A percentile compares a stretch with the other conserved stretches of the same genome.
Conservation (phyloP, 306 rosid genomes). For the Quercus glauca region DNA sequence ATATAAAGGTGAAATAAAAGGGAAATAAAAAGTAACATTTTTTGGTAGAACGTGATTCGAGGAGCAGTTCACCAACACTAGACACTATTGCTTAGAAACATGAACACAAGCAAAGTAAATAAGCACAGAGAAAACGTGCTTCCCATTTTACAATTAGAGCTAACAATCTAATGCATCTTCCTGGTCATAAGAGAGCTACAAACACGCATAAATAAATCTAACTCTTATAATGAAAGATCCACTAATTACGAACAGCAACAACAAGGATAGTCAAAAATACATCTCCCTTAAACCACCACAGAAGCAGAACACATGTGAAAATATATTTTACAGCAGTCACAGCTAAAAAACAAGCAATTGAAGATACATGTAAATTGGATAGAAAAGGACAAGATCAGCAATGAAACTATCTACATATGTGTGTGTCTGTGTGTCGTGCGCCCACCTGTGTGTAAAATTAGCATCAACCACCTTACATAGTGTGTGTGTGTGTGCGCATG, state of each 20-base stretch:
- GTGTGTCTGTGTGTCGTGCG: too few species aligned
- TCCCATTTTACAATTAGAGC: neutral
- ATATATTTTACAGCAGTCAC: neutral
- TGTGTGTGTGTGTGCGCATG: too few species aligned
- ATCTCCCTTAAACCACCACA: neutral
- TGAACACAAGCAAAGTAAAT: neutral
- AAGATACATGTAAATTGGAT: neutral
- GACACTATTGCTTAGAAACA: neutral
- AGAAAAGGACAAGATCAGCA: neutral
- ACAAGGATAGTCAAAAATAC: neutral
- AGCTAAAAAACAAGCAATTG: neutral
- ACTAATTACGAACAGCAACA: neutral
- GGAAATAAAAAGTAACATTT: neutral
- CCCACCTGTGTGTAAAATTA: neutral
- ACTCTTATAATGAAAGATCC: neutral
- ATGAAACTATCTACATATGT: neutral
- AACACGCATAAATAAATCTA: neutral
- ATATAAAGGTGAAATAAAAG: conserved; percentile 27
- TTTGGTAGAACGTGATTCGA: neutral
- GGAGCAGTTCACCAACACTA: neutral
- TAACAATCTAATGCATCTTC: neutral
- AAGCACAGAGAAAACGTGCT: neutral
- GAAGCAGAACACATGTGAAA: neutral
- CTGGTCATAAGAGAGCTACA: neutral
- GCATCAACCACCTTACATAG: neutral